Base-by-base conservation (phyloP, 306 rosid species). In the Vigna unguiculata region DNA sequence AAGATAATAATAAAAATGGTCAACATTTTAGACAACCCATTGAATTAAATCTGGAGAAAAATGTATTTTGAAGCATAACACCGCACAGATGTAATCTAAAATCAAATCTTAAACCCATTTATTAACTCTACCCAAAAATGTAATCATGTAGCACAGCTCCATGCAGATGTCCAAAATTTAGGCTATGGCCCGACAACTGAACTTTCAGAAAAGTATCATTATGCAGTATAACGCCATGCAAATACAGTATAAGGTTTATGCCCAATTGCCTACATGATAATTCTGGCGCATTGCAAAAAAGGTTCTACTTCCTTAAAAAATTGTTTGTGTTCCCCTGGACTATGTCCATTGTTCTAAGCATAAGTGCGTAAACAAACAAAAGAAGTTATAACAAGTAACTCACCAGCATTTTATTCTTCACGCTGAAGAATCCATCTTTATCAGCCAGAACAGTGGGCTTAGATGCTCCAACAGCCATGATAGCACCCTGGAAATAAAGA, bases 401-500 rank as follows among this genome's bases (percentile, higher is more conserved):
- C 70, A 88, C 96, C 87, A 85, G 85, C 96, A 91, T 91, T 84
- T 88, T 91, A 83, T 82, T 88, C 77, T 88, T 88, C 63, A 91
- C 91, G 43, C 90, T 83, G 80, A 91, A 91, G 72, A 87, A 91
- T 53, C 96, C 91, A 74, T 88, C 91, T 45, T 74, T 64, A 71
- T 82, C 90, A 2, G 96, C 87, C 69, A 85, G 75, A 36, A 85
- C 90, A 40, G 88, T 82, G 57, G 96, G 91, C 87, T 90, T 90
- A 17, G 97, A 92, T 30, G 96, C 96, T 84, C 96, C 97, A 75
- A 90, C 93, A 24, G 97, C 97, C 96, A 92, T 92, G 78, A 90
- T 92, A 75, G 97, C 97, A 47, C 97, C 97, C 97, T 92, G 76
- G 58, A 74, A 9, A 78, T 25, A 60, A 74, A 22, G 10, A 7